Base-by-base conservation (phyloP, 2,329 filamentous ascomycete species). In the Aspergillus pseudoglaucus region DNA sequence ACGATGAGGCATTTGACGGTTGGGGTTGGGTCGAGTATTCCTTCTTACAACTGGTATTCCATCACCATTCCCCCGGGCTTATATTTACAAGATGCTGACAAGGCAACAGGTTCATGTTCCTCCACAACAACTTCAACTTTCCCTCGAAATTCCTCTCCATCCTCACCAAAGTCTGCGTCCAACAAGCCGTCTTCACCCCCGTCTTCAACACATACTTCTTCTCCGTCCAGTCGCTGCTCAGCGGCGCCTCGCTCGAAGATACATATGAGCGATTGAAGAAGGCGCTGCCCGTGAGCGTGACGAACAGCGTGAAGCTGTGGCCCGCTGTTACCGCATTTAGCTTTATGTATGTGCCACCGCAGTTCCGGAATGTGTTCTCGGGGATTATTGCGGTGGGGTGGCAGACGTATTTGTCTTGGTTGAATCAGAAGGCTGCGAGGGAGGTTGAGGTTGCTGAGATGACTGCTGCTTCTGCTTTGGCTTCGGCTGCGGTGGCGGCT, bases 241-340 rank as follows among this genome's bases (percentile, higher is more conserved):
- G 82, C 0, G 90, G 89, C 33, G 84, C 85, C 23, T 77, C 75
- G 0, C 62, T 83, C 1, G 63, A 71, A 6, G 84, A 88, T 47
- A 80, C 85, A 1, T 79, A 80, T 66, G 81, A 87, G 58, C 82
- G 88, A 45, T 77, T 96, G 50, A 79, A 78, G 56, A 76, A 82
- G 49, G 90, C 90, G 0, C 85, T 95, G 0, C 89, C 90, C 0
- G 76, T 78, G 20, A 90, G 84, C 61, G 81, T 88, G 62, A 66
- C 82, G 62, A 95, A 93, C 65, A 87, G 84, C 51, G 83, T 84
- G 65, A 95, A 94, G 71, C 68, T 96, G 20, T 96, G 90, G 90
- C 91, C 90, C 0, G 82, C 82, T 0, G 85, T 95, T 14, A 94
- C 86, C 12, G 89, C 89, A 0, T 84, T 96, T 63, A 90, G 79